Conservation (phyloP, 352 stramenopile species). For the Phytopythium ostracodes region DNA sequence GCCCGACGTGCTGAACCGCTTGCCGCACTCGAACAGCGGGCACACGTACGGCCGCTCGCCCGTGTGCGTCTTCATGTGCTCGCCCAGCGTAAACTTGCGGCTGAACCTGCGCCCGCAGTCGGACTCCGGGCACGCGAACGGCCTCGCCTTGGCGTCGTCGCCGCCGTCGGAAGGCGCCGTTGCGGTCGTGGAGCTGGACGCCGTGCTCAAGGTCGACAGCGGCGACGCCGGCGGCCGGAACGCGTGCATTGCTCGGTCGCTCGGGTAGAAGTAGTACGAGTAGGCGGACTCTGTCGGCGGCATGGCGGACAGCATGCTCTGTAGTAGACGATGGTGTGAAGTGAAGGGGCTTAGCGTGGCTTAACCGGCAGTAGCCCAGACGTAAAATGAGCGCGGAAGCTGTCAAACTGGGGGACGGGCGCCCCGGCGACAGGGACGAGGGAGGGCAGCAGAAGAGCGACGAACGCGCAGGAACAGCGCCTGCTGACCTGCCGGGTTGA, state of each 20-base stretch:
- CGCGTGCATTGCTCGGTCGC: not conserved
- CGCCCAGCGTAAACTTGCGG: slow-evolving; percentile 55
- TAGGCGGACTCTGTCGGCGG: not conserved
- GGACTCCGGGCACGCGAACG: slow-evolving; percentile 39
- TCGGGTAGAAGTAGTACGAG: not conserved
- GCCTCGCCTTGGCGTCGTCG: slow-evolving; percentile 9
- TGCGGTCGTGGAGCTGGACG: not conserved
- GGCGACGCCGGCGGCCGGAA: not conserved
- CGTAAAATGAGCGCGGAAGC: slow-evolving; percentile 3
- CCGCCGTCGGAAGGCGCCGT: not conserved
- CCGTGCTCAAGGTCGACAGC: slow-evolving; percentile 1
- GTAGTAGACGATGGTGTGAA: too few relatives aligned
- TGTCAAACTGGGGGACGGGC: not conserved
- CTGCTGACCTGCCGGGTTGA: too few relatives aligned
- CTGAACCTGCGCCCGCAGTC: slow-evolving; percentile 39
- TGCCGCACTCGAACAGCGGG: slow-evolving; percentile 33
- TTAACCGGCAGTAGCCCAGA: not conserved
- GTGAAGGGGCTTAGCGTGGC: too few relatives aligned
- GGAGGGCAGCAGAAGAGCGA: not conserved
- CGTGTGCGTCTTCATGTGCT: slow-evolving; percentile 56
- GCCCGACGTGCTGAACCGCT: slow-evolving; percentile 53
- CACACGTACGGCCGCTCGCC: slow-evolving; percentile 53
- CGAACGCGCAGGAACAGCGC: not conserved
- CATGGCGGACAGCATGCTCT: not conserved
- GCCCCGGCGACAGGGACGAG: slow-evolving; percentile 1